Evolutionary conservation across 2,329 filamentous ascomycete species (phyloP).

Genomic region (Microcyclospora pomicola): DNA sequence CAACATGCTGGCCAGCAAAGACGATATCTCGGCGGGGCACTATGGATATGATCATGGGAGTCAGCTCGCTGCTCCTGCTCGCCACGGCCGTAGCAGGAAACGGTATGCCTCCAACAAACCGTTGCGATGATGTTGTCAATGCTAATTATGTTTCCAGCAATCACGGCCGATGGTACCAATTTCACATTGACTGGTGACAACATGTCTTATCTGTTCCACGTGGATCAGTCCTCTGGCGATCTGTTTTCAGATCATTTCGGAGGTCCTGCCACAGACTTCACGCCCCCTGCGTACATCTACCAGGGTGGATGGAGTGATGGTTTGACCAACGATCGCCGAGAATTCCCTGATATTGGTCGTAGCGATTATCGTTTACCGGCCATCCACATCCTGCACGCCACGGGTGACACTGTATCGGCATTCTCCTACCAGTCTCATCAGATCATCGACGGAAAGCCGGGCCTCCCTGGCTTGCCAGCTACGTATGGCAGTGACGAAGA

Average conservation of each 20-base stretch:
- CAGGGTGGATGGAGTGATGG: conserved; percentile 41
- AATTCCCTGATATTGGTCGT: conserved; percentile 50
- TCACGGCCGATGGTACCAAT: conserved; percentile 40
- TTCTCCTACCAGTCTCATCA: conserved; percentile 45
- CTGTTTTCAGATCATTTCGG: conserved; percentile 50
- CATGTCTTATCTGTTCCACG: conserved; percentile 51
- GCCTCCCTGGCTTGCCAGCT: conserved; percentile 42
- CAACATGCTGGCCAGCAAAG: too few relatives aligned
- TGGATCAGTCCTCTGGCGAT: conserved; percentile 42
- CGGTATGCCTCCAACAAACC: too few relatives aligned
- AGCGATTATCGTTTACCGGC: conserved; percentile 51
- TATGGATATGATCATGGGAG: too few relatives aligned
- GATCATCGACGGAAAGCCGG: conserved; percentile 43
- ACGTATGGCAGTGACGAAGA: conserved; percentile 44
- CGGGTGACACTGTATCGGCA: conserved; percentile 45
- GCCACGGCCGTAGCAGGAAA: too few relatives aligned
- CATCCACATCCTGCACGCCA: conserved; percentile 44
- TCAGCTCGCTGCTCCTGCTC: too few relatives aligned
- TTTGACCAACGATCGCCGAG: conserved; percentile 40
- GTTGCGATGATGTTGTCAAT: too few relatives aligned
- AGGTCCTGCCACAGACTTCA: conserved; percentile 39
- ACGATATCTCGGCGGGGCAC: too few relatives aligned
- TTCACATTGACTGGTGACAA: conserved; percentile 44
- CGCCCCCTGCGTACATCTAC: conserved; percentile 28
- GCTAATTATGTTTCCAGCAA: conserved; percentile 24